These are phyloP conservation scores for Diospyros lotus DNA, from an alignment of 148 eudicot genomes.

Conservation along the genomic window DNA sequence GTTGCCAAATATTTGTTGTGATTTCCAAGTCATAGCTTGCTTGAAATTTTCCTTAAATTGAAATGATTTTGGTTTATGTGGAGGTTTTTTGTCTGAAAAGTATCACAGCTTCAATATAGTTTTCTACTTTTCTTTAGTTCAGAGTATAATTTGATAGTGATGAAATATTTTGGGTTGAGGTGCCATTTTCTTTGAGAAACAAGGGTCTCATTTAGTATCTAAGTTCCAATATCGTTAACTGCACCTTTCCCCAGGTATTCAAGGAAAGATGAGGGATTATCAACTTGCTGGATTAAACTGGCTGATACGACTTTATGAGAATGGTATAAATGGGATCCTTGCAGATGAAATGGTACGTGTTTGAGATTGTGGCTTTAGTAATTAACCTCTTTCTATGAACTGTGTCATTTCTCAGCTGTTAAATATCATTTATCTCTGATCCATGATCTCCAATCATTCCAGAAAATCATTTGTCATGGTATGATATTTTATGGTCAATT, in stretches of 20 bases:
- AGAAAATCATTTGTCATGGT: too few relatives aligned
- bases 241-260: conserved; percentile 54
- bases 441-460: too few relatives aligned
- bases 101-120: background rate
- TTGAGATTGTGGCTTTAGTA: background rate
- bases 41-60: too few relatives aligned
- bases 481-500: too few relatives aligned
- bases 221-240: background rate
- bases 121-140: background rate
- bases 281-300: conserved; percentile 99
- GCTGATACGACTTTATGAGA: conserved; percentile 92
- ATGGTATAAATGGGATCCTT: conserved; percentile 97
- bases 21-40: background rate
- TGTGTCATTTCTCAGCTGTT: background rate
- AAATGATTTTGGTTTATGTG: background rate
- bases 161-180: background rate
- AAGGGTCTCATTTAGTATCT: background rate
- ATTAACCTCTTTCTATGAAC: background rate
- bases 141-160: background rate
- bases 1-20: background rate
- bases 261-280: conserved; percentile 99
- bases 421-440: too few relatives aligned
- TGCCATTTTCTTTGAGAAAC: background rate
- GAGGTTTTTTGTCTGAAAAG: background rate
- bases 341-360: conserved; percentile 93